Evolutionary conservation across 352 stramenopile genomes (phyloP).

Genomic region (Aphanomyces invadans): DNA sequence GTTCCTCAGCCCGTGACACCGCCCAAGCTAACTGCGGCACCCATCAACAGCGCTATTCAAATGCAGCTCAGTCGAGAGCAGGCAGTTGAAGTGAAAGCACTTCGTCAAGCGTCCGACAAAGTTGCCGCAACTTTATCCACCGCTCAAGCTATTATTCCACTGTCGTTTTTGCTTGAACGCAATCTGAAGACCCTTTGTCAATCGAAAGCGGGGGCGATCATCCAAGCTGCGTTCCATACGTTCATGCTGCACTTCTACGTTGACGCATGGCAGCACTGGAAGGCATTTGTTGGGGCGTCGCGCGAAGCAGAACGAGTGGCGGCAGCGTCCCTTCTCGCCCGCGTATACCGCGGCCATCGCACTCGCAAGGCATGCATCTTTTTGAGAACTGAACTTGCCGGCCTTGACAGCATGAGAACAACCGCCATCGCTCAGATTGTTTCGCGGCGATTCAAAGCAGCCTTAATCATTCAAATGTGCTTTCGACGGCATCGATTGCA

Average conservation of each 20-base stretch:
- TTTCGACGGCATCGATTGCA: background rate
- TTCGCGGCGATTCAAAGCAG: background rate
- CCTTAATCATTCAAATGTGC: slow-evolving; percentile 11
- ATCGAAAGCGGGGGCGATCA: slow-evolving; percentile 22
- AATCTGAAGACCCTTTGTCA: slow-evolving; percentile 19
- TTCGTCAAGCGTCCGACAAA: background rate
- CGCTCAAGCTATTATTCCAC: slow-evolving; percentile 12
- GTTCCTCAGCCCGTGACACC: background rate
- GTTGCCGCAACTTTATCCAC: background rate
- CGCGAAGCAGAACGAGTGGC: slow-evolving; percentile 8
- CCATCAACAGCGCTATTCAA: background rate
- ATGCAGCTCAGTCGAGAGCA: background rate
- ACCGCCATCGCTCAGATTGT: background rate
- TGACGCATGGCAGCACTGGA: slow-evolving; percentile 22
- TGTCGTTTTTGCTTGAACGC: slow-evolving; percentile 19
- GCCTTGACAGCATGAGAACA: background rate
- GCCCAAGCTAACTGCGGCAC: background rate
- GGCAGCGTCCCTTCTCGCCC: background rate
- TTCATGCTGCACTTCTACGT: slow-evolving; percentile 18
- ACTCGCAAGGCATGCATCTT: slow-evolving; percentile 2
- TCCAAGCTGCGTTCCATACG: slow-evolving; percentile 11
- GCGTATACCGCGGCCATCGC: slow-evolving; percentile 16
- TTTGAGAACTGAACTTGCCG: background rate
- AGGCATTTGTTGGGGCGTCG: background rate
- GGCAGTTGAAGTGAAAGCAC: background rate